Base-by-base conservation (phyloP, 495 filamentous ascomycete genomes). In the Tetracladium setigerum region DNA sequence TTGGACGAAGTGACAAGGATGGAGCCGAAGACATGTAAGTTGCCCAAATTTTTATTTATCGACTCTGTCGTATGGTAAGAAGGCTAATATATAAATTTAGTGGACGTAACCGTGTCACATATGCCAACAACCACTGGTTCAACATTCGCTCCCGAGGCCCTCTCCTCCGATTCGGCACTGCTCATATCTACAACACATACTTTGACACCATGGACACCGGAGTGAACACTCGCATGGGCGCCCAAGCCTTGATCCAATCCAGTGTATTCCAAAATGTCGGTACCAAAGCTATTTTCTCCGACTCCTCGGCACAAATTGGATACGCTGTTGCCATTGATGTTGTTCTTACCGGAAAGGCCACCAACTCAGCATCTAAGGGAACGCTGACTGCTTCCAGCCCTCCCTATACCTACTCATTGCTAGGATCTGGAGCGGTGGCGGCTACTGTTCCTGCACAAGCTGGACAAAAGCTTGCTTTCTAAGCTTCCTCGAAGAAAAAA, bases 151-250 rank as follows among this genome's bases (percentile, higher is more conserved):
- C 69, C 12, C 73, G 73, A 31, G 62, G 55, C 3, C 74, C 74
- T 3, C 70, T 64, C 17, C 58, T 73, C 61, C 71, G 74, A 45
- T 78, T 77, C 58, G 74, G 74, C 13, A 76, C 72, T 14, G 74
- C 47, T 18, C 54, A 58, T 34, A 48, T 62, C 35, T 51, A 9
- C 31, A 34, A 34, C 31, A 9, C 31, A 8, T 34, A 34, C 69
- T 70, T 47, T 45, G 9, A 40, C 41, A 17, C n/a, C n/a, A 66
- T 77, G 37, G 57, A 47, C 52, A 73, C 75, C 38, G 78, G 73
- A 15, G 75, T 84, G 65, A 83, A 86, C 66, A 77, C 77, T n/a
- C 77, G 82, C 37, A 61, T 77, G 44, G 79, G 78, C 19, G 82
- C 82, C 9, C 78, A 84, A 64, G 52, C 81, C 2, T 65, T 83